These are phyloP conservation scores for Platanthera guangdongensis DNA, from an alignment of 106 monocot genomes.

Conservation along the genomic window DNA sequence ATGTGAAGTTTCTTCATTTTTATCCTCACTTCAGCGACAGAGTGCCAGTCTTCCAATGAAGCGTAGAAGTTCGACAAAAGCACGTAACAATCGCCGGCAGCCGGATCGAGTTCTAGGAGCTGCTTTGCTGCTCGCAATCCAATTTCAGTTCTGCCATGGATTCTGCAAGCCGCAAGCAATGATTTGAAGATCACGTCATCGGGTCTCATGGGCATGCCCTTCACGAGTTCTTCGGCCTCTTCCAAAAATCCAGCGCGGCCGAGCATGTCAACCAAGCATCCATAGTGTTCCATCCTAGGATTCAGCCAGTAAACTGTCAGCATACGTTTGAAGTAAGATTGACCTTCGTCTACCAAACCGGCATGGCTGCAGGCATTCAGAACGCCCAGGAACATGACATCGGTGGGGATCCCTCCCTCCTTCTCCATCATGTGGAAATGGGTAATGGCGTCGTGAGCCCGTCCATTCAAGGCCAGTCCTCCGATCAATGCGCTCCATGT, in stretches of 20 bases:
- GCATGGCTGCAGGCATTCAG: conserved; percentile 35
- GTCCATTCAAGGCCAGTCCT: conserved; percentile 53
- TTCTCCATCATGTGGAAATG: conserved; percentile 37
- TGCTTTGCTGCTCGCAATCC: conserved; percentile 9
- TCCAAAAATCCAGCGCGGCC: conserved; percentile 17
- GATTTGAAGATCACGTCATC: conserved; percentile 32
- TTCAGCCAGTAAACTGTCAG: conserved; percentile 1
- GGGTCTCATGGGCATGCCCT: conserved; percentile 27
- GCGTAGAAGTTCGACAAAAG: conserved; percentile 34
- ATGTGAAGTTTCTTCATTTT: conserved; percentile 29
- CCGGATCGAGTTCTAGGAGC: conserved; percentile 15
- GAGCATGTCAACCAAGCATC: conserved; percentile 31
- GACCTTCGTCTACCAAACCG: conserved; percentile 26
- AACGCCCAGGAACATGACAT: conserved; percentile 29
- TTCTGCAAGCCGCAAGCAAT: conserved; percentile 22
- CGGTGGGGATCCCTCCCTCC: conserved; percentile 25
- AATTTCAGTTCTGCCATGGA: conserved; percentile 11
- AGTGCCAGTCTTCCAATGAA: conserved; percentile 18
- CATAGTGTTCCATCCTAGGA: conserved; percentile 35
- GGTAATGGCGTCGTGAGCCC: conserved; percentile 35
- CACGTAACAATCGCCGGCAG: conserved; percentile 21
- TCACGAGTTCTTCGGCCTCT: conserved; percentile 20
- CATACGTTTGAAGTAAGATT: conserved; percentile 20
- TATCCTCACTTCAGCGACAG: conserved; percentile 21
- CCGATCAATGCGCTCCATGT: conserved; percentile 54